Evolutionary conservation across 495 filamentous ascomycete species (phyloP), one percentile per base, ranked within the genome.

Genomic region (Hypoxylon perforatum): DNA sequence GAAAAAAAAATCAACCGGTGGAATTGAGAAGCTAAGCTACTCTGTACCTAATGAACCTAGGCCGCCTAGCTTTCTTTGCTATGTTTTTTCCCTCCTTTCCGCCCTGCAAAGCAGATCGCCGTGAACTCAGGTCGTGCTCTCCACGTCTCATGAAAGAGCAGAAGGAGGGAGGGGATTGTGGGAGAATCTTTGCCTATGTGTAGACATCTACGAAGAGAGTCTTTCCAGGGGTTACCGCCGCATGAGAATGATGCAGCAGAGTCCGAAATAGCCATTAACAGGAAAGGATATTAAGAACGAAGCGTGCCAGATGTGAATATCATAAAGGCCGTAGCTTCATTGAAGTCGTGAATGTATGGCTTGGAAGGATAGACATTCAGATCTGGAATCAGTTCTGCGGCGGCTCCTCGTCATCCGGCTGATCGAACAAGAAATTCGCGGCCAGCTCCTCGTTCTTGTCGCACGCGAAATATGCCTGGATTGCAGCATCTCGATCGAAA

Each of bases 361-460:
- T 14, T 28, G 52, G 23, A 33, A 42, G 52, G 56, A 62, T 46
- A 22, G 41, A n/a, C 39, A n/a, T n/a, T n/a, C n/a, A n/a, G n/a
- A n/a, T n/a, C n/a, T n/a, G n/a, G 44, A 21, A 44, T 61, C 58
- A 75, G 42, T 75, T 71, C 57, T 75, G 74, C 3, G 73, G 67
- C 6, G 75, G 69, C 12, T 93, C 91, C 33, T 90, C 90, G 25
- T 98, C 95, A 60, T 95, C 92, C 1, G 94, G 93, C 75, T 97
- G 92, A 67, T 99, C 95, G 73, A 99, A 99, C 53, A 99, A 83
- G 79, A 97, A 97, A 74, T 99, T 99, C 28, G 95, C 95, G 3
- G 95, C 94, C 35, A 98, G 82, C 75, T 99, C 95, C 78, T 99
- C 95, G 76, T 99, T 97, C 84, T 98, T 99, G 78, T 99, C 95